Evolutionary conservation across 805 yeast species (phyloP).

Genomic region (Wickerhamiella shivajii): DNA sequence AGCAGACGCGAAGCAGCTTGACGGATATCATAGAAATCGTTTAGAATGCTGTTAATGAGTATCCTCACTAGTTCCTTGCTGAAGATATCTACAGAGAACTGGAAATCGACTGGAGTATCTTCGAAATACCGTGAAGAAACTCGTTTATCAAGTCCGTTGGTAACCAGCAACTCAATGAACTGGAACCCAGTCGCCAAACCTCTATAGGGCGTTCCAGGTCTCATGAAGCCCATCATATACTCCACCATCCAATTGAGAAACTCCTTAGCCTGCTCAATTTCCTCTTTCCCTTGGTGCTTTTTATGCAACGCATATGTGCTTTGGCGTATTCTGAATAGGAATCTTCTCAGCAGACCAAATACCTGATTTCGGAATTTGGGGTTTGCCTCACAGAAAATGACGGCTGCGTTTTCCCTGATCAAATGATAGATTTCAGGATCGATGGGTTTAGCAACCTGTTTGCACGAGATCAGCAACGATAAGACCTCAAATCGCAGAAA

Average conservation of each 20-base stretch:
- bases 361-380: conserved; percentile 57
- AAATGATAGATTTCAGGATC: conserved; percentile 31
- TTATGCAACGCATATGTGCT: conserved; percentile 39
- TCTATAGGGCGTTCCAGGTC: conserved; percentile 46
- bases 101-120: conserved; percentile 34
- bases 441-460: conserved; percentile 47
- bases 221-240: conserved; percentile 28
- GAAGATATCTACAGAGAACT: conserved; percentile 34
- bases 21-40: conserved; percentile 70
- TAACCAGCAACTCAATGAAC: conserved; percentile 33
- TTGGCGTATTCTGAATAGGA: conserved; percentile 52
- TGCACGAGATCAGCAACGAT: conserved; percentile 45
- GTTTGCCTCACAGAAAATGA: conserved; percentile 48
- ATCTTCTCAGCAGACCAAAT: conserved; percentile 43
- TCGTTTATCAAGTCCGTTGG: conserved; percentile 41
- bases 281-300: conserved; percentile 1
- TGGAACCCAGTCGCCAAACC: conserved; percentile 35
- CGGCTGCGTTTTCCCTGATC: conserved; percentile 32
- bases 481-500: conserved; percentile 39
- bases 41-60: conserved; percentile 46
- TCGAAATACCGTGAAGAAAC: conserved; percentile 27
- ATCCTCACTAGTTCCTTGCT: conserved; percentile 30
- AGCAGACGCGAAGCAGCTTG: conserved; percentile 34
- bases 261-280: conserved; percentile 19
- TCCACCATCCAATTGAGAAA: conserved; percentile 32